These are phyloP conservation scores for Barnettozyma botsteinii DNA, from an alignment of 805 yeast species.

Conservation along the genomic window DNA sequence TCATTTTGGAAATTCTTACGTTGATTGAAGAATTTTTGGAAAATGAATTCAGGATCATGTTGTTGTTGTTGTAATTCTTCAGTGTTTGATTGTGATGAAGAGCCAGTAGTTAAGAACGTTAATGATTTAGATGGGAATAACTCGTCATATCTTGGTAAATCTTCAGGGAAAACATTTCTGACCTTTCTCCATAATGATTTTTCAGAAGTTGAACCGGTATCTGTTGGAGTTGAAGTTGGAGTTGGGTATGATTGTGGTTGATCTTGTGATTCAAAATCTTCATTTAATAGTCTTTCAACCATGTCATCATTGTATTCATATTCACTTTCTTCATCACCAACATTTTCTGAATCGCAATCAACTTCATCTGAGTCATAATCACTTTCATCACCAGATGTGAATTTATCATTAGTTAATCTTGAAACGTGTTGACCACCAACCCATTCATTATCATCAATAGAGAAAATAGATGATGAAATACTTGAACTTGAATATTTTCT, in stretches of 20 bases:
- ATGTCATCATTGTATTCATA: constrained; percentile 6
- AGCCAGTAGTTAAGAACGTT: constrained; percentile 6
- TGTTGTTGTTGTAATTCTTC: constrained; percentile 6
- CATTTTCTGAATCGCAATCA: constrained; percentile 19
- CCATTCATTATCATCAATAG: constrained; percentile 26
- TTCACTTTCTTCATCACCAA: constrained; percentile 7
- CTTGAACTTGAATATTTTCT: constrained; percentile 24
- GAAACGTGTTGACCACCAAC: constrained; percentile 28
- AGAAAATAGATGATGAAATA: constrained; percentile 26
- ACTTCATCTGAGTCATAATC: constrained; percentile 23
- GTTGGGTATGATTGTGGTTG: neutral
- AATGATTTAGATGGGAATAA: constrained; percentile 46
- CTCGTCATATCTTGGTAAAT: constrained; percentile 69
- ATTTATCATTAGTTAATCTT: constrained; percentile 28
- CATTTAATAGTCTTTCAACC: neutral
- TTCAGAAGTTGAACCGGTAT: constrained; percentile 12
- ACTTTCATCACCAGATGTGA: constrained; percentile 23
- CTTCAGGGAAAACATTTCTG: constrained; percentile 35
- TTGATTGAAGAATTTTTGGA: constrained; percentile 36
- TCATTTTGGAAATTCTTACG: constrained; percentile 56
- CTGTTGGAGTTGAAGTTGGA: neutral
- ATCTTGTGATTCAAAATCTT: neutral
- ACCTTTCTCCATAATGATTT: constrained; percentile 34
- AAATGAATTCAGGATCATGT: constrained; percentile 27
- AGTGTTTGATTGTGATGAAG: constrained; percentile 7